Conservation (phyloP, 805 yeast genomes). For the Schizosaccharomyces octosporus region DNA sequence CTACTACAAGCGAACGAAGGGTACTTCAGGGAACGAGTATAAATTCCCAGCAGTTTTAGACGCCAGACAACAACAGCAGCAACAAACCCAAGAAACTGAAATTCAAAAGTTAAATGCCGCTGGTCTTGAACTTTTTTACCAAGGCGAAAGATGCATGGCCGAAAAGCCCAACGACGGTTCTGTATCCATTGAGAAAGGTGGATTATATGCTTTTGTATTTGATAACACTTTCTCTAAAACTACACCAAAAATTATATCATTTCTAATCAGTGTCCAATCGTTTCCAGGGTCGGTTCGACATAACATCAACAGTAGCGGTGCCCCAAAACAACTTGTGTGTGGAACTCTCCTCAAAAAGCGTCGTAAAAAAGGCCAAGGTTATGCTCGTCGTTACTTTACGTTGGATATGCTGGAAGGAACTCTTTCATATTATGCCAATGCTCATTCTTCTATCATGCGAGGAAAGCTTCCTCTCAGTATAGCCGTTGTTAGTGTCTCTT, state of each 20-base stretch:
- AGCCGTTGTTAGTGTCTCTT: constrained; percentile 61
- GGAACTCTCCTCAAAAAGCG: constrained; percentile 60
- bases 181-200: constrained; percentile 33
- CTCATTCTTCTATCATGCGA: constrained; percentile 44
- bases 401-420: constrained; percentile 65
- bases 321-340: constrained; percentile 28
- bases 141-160: constrained; percentile 33
- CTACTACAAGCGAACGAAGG: constrained; percentile 5
- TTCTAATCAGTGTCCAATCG: constrained; percentile 22
- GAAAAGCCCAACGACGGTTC: constrained; percentile 40
- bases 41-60: neutral
- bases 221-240: constrained; percentile 81
- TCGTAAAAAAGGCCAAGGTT: constrained; percentile 67
- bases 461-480: constrained; percentile 78
- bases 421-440: constrained; percentile 53
- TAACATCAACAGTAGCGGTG: neutral
- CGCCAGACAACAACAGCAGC: neutral
- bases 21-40: neutral
- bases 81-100: constrained; percentile 4
- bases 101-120: constrained; percentile 20
- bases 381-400: constrained; percentile 59
- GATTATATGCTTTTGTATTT: constrained; percentile 65
- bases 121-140: constrained; percentile 26
- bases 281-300: neutral
- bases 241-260: constrained; percentile 55